Evolutionary conservation across 306 rosid genomes (phyloP).

Genomic region (Abrus precatorius): DNA sequence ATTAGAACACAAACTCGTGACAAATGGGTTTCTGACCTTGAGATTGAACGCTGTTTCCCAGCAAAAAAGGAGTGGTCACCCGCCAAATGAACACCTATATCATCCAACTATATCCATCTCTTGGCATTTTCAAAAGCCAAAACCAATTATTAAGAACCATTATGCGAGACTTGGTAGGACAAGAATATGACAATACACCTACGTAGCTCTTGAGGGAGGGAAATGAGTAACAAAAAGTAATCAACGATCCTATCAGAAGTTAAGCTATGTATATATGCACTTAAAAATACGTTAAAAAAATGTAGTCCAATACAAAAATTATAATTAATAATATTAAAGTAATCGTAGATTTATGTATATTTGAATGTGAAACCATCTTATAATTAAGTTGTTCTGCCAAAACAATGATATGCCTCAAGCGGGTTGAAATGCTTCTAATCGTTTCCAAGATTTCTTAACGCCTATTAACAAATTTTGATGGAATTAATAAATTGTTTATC

Average conservation of each 20-base stretch:
- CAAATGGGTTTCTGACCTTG: neutral
- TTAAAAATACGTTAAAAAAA: too few relatives aligned
- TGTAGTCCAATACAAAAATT: too few relatives aligned
- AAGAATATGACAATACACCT: neutral
- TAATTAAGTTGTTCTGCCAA: neutral
- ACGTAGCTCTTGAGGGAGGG: neutral
- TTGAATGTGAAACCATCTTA: too few relatives aligned
- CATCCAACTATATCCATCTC: neutral
- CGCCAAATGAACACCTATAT: neutral
- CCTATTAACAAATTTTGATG: neutral
- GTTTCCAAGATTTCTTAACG: neutral
- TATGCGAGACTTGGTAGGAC: neutral
- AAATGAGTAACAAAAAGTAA: neutral
- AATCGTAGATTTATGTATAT: too few relatives aligned
- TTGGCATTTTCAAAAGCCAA: neutral
- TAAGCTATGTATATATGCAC: neutral
- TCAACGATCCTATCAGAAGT: neutral
- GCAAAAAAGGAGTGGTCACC: slow-evolving; percentile 9
- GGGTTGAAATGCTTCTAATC: neutral
- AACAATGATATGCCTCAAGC: neutral
- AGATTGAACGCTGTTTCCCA: slow-evolving; percentile 18
- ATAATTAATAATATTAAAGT: too few relatives aligned
- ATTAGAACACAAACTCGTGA: neutral
- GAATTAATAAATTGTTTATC: neutral
- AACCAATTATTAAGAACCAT: neutral